A percentile compares a stretch with the other conserved stretches of the same genome.
These are phyloP conservation scores for Kickxella alabastrina DNA, from an alignment of 192 early-diverging fungal species.

Conservation along the genomic window DNA sequence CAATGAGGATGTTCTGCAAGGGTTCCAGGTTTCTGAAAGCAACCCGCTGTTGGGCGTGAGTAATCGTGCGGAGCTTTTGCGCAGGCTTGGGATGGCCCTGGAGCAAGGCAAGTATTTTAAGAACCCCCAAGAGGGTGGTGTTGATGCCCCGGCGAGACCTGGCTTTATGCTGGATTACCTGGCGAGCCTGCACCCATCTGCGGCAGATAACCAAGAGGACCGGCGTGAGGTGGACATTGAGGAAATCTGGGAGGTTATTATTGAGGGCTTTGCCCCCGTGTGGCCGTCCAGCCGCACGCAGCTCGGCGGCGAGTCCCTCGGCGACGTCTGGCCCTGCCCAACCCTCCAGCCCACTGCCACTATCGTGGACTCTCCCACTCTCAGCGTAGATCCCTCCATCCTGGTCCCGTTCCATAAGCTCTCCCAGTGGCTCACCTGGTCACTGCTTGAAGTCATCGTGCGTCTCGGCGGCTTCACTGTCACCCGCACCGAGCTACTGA, in stretches of 20 bases:
- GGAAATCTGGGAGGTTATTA: slow-evolving; percentile 75
- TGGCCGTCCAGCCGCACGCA: slow-evolving; percentile 82
- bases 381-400: too few relatives aligned
- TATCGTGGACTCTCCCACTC: slow-evolving; percentile 9
- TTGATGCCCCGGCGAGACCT: slow-evolving; percentile 58
- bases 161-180: slow-evolving; percentile 83
- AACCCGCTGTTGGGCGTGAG: slow-evolving; percentile 81
- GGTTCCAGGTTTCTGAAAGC: slow-evolving; percentile 73
- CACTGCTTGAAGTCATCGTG: slow-evolving; percentile 76
- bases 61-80: slow-evolving; percentile 69
- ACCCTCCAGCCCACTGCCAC: slow-evolving; percentile 40
- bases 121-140: slow-evolving; percentile 20
- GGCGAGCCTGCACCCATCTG: slow-evolving; percentile 47
- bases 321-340: slow-evolving; percentile 86
- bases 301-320: slow-evolving; percentile 72
- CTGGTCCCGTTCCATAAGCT: slow-evolving; percentile 89
- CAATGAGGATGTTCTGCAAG: slow-evolving; percentile 30
- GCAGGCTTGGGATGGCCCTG: slow-evolving; percentile 60
- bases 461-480: slow-evolving; percentile 51
- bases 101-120: slow-evolving; percentile 55
- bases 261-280: slow-evolving; percentile 72
- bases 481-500: slow-evolving; percentile 63
- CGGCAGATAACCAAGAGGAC: slow-evolving; percentile 38
- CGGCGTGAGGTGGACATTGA: slow-evolving; percentile 57
- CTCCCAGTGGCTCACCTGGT: slow-evolving; percentile 95